phyloP scores from a whole-genome alignment of 352 stramenopile species.

The Globisporangium rhizosaccharum region DNA sequence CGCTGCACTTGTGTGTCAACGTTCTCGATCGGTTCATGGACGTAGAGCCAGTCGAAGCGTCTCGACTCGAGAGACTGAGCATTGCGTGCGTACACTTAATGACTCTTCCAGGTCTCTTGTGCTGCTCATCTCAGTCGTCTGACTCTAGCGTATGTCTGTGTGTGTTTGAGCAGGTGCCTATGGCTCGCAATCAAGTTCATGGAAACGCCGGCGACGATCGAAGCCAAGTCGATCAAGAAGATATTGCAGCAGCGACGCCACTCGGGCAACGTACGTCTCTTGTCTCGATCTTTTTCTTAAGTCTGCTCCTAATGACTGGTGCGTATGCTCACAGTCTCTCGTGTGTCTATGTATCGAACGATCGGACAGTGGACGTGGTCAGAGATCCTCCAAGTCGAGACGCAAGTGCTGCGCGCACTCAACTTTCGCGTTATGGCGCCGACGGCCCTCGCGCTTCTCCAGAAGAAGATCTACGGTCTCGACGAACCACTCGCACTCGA shows the following conservation, averaged over 20 bases:
- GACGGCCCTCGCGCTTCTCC: conserved; percentile 37
- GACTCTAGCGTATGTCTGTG: neutral
- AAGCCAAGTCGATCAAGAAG: conserved; percentile 48
- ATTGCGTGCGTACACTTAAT: conserved; percentile 39
- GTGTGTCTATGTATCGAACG: neutral
- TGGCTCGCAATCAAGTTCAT: conserved; percentile 76
- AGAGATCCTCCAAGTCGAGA: conserved; percentile 50
- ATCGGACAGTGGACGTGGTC: conserved; percentile 50
- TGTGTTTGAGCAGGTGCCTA: conserved; percentile 30
- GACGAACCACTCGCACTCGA: conserved; percentile 4
- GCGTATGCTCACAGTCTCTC: neutral
- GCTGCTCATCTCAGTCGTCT: neutral
- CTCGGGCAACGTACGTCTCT: conserved; percentile 47
- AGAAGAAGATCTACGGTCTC: conserved; percentile 33
- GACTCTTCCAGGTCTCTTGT: neutral
- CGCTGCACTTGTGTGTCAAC: conserved; percentile 49
- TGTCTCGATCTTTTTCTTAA: too few relatives aligned
- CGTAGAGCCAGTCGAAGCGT: conserved; percentile 14
- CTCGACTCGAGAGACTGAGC: conserved; percentile 45
- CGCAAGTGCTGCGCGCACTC: conserved; percentile 33
- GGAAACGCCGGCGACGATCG: conserved; percentile 54
- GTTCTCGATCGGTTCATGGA: conserved; percentile 49
- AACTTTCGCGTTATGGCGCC: conserved; percentile 52
- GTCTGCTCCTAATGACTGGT: neutral
- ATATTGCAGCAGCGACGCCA: conserved; percentile 52